phyloP scores from a whole-genome alignment of 768 basidiomycete genomes.

The Sporobolomyces pararoseus region DNA sequence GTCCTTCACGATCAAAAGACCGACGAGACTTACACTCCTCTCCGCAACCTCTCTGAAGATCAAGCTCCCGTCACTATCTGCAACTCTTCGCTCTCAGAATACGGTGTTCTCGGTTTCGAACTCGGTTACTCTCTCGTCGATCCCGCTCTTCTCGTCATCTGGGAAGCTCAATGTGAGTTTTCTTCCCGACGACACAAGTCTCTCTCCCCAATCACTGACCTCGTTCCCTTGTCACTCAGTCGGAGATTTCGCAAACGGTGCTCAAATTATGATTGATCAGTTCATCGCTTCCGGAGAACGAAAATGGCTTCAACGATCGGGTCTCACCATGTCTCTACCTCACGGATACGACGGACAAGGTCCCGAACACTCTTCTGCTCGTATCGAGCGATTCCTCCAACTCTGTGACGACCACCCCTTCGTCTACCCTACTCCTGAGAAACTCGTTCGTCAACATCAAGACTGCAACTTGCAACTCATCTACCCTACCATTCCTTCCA shows the following conservation, averaged over 20 bases:
- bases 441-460: constrained; percentile 91
- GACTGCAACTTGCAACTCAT: constrained; percentile 99
- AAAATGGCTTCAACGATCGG: constrained; percentile 94
- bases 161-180: constrained; percentile 79
- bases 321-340: constrained; percentile 64
- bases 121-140: constrained; percentile 97
- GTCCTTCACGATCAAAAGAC: constrained; percentile 93
- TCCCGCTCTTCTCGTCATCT: constrained; percentile 84
- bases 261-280: constrained; percentile 96
- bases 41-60: constrained; percentile 78
- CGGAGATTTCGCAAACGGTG: constrained; percentile 96
- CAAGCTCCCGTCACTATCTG: constrained; percentile 93
- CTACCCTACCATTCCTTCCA: constrained; percentile 81
- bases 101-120: constrained; percentile 90
- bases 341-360: constrained; percentile 99
- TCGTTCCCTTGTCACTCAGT: constrained; percentile 49
- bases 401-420: constrained; percentile 96
- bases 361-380: constrained; percentile 93
- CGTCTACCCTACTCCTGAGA: constrained; percentile 78
- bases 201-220: no score
- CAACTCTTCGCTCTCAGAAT: constrained; percentile 96
- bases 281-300: constrained; percentile 96
- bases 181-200: neutral
- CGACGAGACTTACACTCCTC: constrained; percentile 80
- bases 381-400: constrained; percentile 94